Evolutionary conservation across 331 rosid genomes (phyloP), one percentile per base, ranked within the genome.

Genomic region (Rosa hybrid): DNA sequence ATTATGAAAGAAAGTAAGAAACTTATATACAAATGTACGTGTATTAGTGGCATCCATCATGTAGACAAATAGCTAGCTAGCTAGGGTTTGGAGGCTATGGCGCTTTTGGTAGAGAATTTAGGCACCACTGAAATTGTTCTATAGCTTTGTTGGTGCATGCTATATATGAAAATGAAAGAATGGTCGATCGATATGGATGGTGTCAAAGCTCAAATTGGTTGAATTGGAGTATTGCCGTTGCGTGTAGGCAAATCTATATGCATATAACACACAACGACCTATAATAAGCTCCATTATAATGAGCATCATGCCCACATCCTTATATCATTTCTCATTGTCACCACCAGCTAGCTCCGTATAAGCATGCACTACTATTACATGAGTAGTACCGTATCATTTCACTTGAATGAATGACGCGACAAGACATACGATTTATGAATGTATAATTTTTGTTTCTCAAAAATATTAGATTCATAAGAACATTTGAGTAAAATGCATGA

Each of bases 201-300:
- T 60, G 38, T 60, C 67, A 23, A 60, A 23, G 23, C 67, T 60
- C 67, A 11, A 23, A 21, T 60, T 8, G 7, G 67, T 11, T 13
- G 44, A 17, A 65, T 65, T 67, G 71, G 13, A 67, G 48, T 67
- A 8, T 1, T 67, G 71, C 25, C 13, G 48, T 38, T 17, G 71
- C 71, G 71, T 67, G 71, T 64, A 30, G 71, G 71, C 12, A 67
- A 38, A 67, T 46, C 46, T 65, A 65, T 65, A 38, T 16, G 18
- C 69, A 25, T 30, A 16, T 65, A 30, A 13, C 42, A 27, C 38
- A 25, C n/a, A 65, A 62, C 4, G 68, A 62, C 39, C 16, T 27
- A 63, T 63, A 23, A 63, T 2, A 65, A 65, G 45, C 71, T 65
- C 45, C 21, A 30, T 5, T 17, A 12, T 63, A 27, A 34, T 34